Evolutionary conservation across 805 yeast genomes (phyloP), one percentile per base, ranked within the genome.

Genomic region (Kregervanrija fluxuum): DNA sequence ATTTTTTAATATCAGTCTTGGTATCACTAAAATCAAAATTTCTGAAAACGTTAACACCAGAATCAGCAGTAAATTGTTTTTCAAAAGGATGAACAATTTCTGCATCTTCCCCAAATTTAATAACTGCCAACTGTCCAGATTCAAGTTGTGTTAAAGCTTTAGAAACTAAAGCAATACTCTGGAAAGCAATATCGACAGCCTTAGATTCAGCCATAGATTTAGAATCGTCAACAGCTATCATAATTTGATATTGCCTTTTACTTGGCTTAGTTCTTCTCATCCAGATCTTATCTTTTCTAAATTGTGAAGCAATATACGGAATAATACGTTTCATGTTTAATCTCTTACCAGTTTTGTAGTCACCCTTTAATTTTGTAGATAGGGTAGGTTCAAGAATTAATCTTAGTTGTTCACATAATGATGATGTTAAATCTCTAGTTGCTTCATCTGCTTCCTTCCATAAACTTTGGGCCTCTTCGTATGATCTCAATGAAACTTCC

Each of bases 261-360:
- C 95, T 85, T 45, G 99, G 99, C 61, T 93, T 91, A 6, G 97
- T 89, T 65, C 99, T 79, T 61, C 96, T 79, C 67, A 93, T 75
- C 99, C 99, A 93, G 47, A 93, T 93, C 71, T 93, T 93, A 64
- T 93, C 99, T 63, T 93, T 93, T 58, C 95, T 81, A 77, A 88
- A 93, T 57, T 89, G 95, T 34, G 96, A 86, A 0, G 99, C 99
- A 70, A 93, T 93, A 64, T 91, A 93, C 6, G 98, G 95, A 57
- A 93, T 93, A 56, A 93, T 93, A 54, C 97, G 75, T 71, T 91
- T 93, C 98, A 93, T 90, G 65, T 93, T 93, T 56, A 93, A 75
- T 54, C 99, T 75, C 64, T 93, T 93, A 63, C 99, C 99, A 2
- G 97, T 90, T 65, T 90, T 89, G 67, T 88, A 93, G 62, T 93